Evolutionary conservation across 2,329 filamentous ascomycete genomes (phyloP), one percentile per base, ranked within the genome.

Genomic region (Colletotrichum sp.): DNA sequence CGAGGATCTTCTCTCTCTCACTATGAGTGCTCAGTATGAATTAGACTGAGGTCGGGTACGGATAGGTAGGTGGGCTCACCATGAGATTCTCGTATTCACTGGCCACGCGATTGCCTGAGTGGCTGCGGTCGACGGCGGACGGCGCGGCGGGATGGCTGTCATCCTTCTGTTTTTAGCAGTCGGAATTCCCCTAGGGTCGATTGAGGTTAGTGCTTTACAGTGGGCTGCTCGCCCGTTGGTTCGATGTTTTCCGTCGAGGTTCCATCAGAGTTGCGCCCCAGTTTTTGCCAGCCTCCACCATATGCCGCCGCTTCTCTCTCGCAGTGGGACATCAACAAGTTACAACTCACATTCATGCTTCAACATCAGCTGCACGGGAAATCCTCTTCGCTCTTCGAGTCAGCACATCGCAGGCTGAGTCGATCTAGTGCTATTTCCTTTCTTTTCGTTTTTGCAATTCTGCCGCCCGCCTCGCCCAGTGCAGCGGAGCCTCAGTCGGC

Each of bases 101-200:
- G 44, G 39, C 60, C 66, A 71, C 28, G 64, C 64, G 30, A 52
- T 65, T 16, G 52, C 55, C 55, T 44, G 48, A 66, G 57, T 66
- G 69, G 70, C 52, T 72, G 24, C 48, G 34, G 60, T 10, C 9
- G 44, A 18, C n/a, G 30, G 32, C 62, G 28, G 70, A 34, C 62
- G 22, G 70, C 9, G 48, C 52, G 22, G 63, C 36, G 32, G 48
- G 32, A 57, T 48, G 59, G 59, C 62, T 68, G 64, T 65, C 73
- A 60, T 59, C 63, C 57, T 34, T 16, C 73, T 75, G 70, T 68
- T 75, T 73, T 75, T 73, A 73, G 73, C 64, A 73, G 13, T 18
- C 15, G 22, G 13, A 36, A 52, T 36, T 0, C 16, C 28, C 44
- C 59, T 65, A 71, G 59, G 59, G 10, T 36, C 26, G 5, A n/a